A percentile compares a stretch with the other conserved stretches of the same genome.
Conservation (phyloP, 2,329 filamentous ascomycete species). For the Xylariaceae sp. region DNA sequence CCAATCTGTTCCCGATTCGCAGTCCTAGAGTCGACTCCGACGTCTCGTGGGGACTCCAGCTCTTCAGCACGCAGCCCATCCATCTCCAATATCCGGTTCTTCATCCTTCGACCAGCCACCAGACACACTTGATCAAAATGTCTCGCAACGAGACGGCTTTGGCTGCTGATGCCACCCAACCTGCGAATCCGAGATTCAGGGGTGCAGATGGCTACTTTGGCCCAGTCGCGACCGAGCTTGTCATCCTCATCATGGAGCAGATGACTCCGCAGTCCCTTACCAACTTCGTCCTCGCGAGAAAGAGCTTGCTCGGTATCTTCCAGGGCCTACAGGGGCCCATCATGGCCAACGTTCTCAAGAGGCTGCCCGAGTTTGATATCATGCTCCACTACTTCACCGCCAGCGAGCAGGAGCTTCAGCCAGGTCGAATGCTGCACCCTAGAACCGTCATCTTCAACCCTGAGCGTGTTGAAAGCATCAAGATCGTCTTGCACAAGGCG, state of each 20-base stretch:
- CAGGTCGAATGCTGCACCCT: conserved; percentile 18
- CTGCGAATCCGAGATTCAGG: too few species aligned
- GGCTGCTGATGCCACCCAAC: too few species aligned
- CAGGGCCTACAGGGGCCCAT: conserved; percentile 32
- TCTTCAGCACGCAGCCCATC: too few species aligned
- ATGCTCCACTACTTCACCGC: conserved; percentile 41
- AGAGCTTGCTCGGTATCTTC: conserved; percentile 33
- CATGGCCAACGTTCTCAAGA: conserved; percentile 32
- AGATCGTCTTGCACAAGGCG: conserved; percentile 11
- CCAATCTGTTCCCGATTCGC: too few species aligned
- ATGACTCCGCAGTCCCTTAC: conserved; percentile 35
- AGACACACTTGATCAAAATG: too few species aligned
- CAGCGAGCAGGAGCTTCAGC: conserved; percentile 20
- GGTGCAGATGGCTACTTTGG: too few species aligned
- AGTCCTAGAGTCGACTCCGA: too few species aligned
- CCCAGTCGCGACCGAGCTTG: conserved; percentile 41
- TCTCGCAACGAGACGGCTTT: too few species aligned
- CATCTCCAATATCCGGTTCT: too few species aligned
- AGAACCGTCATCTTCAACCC: conserved; percentile 16
- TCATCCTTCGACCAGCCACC: too few species aligned
- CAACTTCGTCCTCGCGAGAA: conserved; percentile 30
- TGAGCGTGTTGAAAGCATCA: conserved; percentile 6
- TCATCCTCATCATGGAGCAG: conserved; percentile 39
- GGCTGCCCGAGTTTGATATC: conserved; percentile 35
- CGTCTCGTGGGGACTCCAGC: too few species aligned